A percentile compares a stretch with the other conserved stretches of the same genome.
phyloP scores from a whole-genome alignment of 2,329 filamentous ascomycete genomes.

The Acephala macrosclerotiorum region DNA sequence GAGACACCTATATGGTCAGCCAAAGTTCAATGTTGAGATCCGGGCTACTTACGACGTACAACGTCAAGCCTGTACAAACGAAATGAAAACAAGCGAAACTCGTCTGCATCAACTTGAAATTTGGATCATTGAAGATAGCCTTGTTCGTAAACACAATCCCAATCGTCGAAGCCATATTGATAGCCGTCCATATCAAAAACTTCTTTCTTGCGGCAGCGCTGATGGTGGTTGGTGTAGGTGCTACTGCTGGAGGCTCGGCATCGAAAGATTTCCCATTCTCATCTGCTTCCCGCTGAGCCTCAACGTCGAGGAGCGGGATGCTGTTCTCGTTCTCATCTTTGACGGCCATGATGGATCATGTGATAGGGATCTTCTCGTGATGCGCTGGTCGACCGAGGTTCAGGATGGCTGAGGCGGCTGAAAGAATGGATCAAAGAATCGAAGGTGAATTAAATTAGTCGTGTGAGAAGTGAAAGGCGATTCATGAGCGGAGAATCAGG shows the following conservation, averaged over 20 bases:
- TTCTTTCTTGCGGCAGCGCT: conserved; percentile 19
- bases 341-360: conserved; percentile 21
- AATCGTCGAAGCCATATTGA: conserved; percentile 39
- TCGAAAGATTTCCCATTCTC: conserved; percentile 23
- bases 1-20: conserved; percentile 8
- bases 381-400: background rate
- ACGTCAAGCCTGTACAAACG: conserved; percentile 38
- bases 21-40: background rate
- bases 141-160: conserved; percentile 42
- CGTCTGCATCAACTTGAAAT: conserved; percentile 41
- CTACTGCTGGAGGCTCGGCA: conserved; percentile 14
- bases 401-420: background rate
- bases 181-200: conserved; percentile 35
- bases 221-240: conserved; percentile 13
- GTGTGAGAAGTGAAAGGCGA: background rate
- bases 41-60: conserved; percentile 30
- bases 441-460: background rate
- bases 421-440: background rate
- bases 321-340: conserved; percentile 32
- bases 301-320: conserved; percentile 34
- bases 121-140: conserved; percentile 39
- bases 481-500: conserved; percentile 10
- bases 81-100: conserved; percentile 39
- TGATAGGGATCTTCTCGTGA: conserved; percentile 18
- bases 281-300: conserved; percentile 25